phyloP scores from a whole-genome alignment of 257 asterid genomes.

The Nicotiana sylvestris region DNA sequence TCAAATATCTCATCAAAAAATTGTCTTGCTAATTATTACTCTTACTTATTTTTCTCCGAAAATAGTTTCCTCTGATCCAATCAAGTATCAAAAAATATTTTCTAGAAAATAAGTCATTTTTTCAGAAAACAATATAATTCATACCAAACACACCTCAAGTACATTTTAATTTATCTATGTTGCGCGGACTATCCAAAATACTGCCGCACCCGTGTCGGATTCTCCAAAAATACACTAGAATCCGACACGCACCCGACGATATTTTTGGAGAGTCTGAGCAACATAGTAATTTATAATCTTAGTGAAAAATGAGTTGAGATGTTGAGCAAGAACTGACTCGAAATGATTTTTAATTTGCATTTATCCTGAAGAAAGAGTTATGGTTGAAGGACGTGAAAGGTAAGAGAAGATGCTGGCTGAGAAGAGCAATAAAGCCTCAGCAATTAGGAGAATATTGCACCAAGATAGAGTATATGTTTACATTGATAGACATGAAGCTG shows the following conservation, averaged over 20 bases:
- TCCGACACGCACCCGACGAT: too few species aligned
- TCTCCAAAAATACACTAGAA: too few species aligned
- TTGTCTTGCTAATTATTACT: too few species aligned
- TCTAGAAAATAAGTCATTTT: not conserved
- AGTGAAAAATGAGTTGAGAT: too few species aligned
- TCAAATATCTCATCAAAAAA: not conserved
- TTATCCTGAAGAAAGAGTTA: constrained; percentile 31
- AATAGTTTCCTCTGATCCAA: not conserved
- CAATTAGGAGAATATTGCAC: constrained; percentile 10
- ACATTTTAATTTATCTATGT: too few species aligned
- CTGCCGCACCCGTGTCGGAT: too few species aligned
- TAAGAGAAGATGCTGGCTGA: constrained; percentile 44
- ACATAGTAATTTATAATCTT: too few species aligned
- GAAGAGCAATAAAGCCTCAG: constrained; percentile 28
- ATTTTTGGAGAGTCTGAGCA: too few species aligned
- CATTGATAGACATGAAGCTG: constrained; percentile 44
- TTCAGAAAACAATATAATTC: too few species aligned
- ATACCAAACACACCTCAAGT: too few species aligned
- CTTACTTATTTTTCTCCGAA: not conserved
- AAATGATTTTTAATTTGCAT: not conserved
- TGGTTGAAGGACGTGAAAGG: constrained; percentile 36
- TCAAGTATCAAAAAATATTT: not conserved
- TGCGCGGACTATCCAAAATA: too few species aligned
- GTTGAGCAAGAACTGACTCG: not conserved
- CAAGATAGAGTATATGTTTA: constrained; percentile 26